Conservation (phyloP, 495 filamentous ascomycete genomes). For the Tuber calosporum region DNA sequence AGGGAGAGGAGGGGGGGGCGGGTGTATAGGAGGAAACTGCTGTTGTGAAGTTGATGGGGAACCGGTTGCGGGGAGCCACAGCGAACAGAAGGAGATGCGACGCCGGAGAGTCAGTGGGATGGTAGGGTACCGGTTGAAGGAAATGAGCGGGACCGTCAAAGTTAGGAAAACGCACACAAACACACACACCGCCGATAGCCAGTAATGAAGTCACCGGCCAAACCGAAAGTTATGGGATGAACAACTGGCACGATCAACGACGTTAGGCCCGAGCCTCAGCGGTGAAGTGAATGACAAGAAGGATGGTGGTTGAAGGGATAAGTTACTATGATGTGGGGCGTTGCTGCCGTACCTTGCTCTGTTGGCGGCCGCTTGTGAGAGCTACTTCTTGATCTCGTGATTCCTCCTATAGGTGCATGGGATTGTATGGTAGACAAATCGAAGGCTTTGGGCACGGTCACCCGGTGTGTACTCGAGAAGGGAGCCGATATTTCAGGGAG, state of each 20-base stretch:
- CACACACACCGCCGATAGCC: neutral
- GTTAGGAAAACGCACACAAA: neutral
- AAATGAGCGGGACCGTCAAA: conserved; percentile 1
- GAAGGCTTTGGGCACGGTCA: neutral
- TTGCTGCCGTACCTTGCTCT: neutral
- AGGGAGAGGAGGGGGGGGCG: neutral
- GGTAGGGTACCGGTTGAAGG: neutral
- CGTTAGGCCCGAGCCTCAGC: neutral
- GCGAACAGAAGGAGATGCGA: conserved; percentile 1
- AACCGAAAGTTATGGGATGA: neutral
- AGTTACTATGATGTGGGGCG: neutral
- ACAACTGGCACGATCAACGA: neutral
- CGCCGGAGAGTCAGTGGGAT: neutral
- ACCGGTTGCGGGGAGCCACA: conserved; percentile 3
- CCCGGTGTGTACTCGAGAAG: neutral
- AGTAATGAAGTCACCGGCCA: neutral
- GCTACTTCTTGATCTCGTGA: neutral
- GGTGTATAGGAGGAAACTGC: neutral
- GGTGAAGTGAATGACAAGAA: neutral
- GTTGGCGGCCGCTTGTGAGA: neutral
- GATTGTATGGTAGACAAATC: neutral
- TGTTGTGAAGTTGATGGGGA: neutral
- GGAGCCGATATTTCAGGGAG: neutral
- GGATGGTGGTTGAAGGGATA: neutral
- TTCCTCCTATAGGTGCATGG: neutral